A percentile compares a stretch with the other conserved stretches of the same genome.
Conservation (phyloP, 2,329 filamentous ascomycete genomes). For the Ambrosiella beaveri region DNA sequence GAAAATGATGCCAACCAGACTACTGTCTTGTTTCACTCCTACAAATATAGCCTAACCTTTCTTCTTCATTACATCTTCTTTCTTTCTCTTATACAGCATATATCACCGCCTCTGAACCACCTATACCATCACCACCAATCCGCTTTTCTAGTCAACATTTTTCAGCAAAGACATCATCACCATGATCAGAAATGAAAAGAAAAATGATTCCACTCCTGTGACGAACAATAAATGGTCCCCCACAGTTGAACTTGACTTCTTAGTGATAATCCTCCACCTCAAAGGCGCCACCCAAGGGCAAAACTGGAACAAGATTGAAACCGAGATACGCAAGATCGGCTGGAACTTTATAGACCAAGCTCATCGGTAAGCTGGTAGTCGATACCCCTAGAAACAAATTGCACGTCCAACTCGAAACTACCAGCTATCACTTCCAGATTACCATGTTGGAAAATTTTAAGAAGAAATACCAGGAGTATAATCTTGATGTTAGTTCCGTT, state of each 20-base stretch:
- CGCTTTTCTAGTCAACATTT: too few relatives aligned
- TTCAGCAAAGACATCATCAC: too few relatives aligned
- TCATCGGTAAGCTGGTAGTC: not conserved
- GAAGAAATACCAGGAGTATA: not conserved
- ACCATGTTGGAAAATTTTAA: not conserved
- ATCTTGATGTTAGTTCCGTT: not conserved
- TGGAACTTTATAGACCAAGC: not conserved
- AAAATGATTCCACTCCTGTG: not conserved
- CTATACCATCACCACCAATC: too few relatives aligned
- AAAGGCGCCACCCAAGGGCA: not conserved
- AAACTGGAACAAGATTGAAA: conserved; percentile 2
- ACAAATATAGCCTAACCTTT: too few relatives aligned
- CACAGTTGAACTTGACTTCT: conserved; percentile 1
- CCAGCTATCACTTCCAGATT: not conserved
- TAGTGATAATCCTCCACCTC: conserved; percentile 3
- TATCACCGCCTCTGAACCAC: too few relatives aligned
- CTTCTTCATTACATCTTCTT: too few relatives aligned
- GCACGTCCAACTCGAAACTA: not conserved
- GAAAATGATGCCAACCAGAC: too few relatives aligned
- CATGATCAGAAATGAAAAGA: too few relatives aligned
- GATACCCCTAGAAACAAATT: not conserved
- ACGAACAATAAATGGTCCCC: not conserved
- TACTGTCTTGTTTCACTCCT: too few relatives aligned
- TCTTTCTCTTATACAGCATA: too few relatives aligned
- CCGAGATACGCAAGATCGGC: not conserved